Base-by-base conservation (phyloP, 139 green algal species). In the Choricystis sp. region DNA sequence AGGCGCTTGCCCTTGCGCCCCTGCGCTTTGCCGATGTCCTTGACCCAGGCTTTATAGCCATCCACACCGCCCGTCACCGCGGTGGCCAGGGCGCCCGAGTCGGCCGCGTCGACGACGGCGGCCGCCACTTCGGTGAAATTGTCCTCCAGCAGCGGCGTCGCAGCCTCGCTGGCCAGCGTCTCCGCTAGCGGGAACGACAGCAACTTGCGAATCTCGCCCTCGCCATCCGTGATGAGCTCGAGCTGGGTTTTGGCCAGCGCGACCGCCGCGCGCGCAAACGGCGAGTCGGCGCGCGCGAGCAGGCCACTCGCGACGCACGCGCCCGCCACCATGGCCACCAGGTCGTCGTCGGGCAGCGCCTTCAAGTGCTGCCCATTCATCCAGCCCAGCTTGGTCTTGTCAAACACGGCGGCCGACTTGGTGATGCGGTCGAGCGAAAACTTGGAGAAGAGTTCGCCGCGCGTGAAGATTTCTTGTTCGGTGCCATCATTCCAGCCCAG, bases 401-500 rank as follows among this genome's bases (percentile, higher is more conserved):
- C 91, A 72, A 99, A 98, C 1, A 99, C 86, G 25, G 93, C 91
- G 2, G 69, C 81, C 55, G 66, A 85, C 78, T 99, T 98, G 56
- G 87, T 98, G 75, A 98, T 89, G 63, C 93, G 83, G 1, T 94
- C 90, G 26, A 98, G 62, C 3, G 65, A 71, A 65, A 99, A 99
- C 25, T 79, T 79, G 3, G 77, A 40, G 48, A 72, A 69, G 65
- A 81, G 63, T 63, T 71, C 73, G 31, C 69, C 31, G 77, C 52
- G 64, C 29, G 72, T 79, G 78, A 83, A 96, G 63, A 98, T 89
- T 73, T 96, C 91, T 74, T 97, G 79, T 84, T 97, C 93, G 2
- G 87, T 95, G 67, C 93, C 93, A 65, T 99, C 93, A 74, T 99
- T 99, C 93, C 93, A 99, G 63, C 93, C 93, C 58, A 99, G 83